Evolutionary conservation across 78 protist species (phyloP).

Genomic region (Dictyostelium intermedium): DNA sequence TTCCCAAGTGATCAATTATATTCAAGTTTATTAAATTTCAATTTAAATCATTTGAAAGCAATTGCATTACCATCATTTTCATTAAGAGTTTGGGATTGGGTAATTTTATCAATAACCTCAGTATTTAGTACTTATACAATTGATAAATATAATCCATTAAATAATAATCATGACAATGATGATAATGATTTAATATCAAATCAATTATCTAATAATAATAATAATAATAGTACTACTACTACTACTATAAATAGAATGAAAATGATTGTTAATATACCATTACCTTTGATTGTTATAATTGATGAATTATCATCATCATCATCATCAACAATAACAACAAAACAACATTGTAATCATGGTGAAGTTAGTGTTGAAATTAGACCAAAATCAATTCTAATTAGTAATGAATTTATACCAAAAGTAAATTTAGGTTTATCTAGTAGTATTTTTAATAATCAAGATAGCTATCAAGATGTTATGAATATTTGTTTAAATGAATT

Average conservation of each 20-base stretch:
- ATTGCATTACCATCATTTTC: slow-evolving; percentile 34
- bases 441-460: background rate
- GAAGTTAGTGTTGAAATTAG: background rate
- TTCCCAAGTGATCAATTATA: background rate
- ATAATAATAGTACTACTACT: too few species aligned
- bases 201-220: background rate
- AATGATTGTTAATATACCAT: slow-evolving; percentile 31
- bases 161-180: background rate
- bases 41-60: background rate
- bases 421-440: background rate
- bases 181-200: background rate
- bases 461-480: slow-evolving; percentile 5
- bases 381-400: background rate
- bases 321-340: background rate
- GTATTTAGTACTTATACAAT: slow-evolving; percentile 32
- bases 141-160: slow-evolving; percentile 16
- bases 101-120: slow-evolving; percentile 8
- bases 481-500: background rate
- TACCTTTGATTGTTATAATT: background rate
- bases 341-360: background rate
- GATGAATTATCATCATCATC: background rate
- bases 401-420: background rate
- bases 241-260: slow-evolving; percentile 38
- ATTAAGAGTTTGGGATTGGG: slow-evolving; percentile 61
- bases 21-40: slow-evolving; percentile 38